Base-by-base conservation (phyloP, 2,329 filamentous ascomycete genomes). In the Cordyceps militaris region DNA sequence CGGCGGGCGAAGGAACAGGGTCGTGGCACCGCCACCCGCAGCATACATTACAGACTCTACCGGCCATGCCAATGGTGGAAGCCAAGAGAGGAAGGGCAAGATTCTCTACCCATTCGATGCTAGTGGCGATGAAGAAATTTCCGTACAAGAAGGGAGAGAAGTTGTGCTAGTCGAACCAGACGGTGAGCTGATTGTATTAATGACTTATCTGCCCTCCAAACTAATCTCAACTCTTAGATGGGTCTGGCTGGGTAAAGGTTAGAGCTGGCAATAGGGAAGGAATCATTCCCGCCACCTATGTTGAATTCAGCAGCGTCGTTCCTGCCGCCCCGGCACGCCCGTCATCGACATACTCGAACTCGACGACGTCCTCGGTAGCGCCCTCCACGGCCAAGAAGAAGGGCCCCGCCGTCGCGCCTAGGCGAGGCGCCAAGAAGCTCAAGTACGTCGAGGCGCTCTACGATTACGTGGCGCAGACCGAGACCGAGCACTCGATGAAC, bases 381-480 rank as follows among this genome's bases (percentile, higher is more conserved):
- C 62, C 63, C 16, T 67, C 69, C 9, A 66, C 76, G 5, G 67
- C 70, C 40, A 96, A 92, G 76, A 96, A 95, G 73, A 91, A 95
- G 70, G 92, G 92, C 0, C 92, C 92, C 0, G 91, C 87, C 0
- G 94, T 99, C 4, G 94, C 94, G 14, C 94, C 94, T 4, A 87
- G 87, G 64, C 84, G 92, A 10, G 92, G 92, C 14, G 92, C 91
- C 4, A 97, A 96, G 82, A 96, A 96, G 71, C 79, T 97, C 36
- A 90, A 88, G 68, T 96, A 97, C 66, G 93, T 95, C 1, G 89
- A 96, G 69, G 94, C 94, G 1, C 64, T 97, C 65, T 99, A 97
- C 70, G 90, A 94, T 52, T 99, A 99, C 70, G 79, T 86, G 53
- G 91, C 93, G 19, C 86, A 91, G 66, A 91, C 85, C 63, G 90